Evolutionary conservation across 495 filamentous ascomycete genomes (phyloP).

Genomic region (Aspergillus asperescens): DNA sequence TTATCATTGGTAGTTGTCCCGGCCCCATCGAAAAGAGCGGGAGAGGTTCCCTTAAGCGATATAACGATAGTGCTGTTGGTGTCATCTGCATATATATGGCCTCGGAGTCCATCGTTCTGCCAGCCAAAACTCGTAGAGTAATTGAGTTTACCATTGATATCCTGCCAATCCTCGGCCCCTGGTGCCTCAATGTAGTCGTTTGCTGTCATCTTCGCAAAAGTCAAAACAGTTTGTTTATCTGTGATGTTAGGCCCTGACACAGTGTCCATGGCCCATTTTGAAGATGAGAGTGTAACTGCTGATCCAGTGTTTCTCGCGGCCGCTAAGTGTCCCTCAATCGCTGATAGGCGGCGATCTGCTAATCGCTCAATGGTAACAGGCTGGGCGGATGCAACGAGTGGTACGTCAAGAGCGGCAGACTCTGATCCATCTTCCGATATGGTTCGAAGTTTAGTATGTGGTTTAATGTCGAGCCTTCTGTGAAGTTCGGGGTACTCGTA

Average conservation of each 20-base stretch:
- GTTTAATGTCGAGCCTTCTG: slow-evolving; percentile 63
- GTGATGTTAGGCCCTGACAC: slow-evolving; percentile 75
- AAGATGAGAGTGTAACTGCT: slow-evolving; percentile 54
- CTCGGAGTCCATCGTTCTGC: slow-evolving; percentile 81
- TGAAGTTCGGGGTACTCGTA: slow-evolving; percentile 68
- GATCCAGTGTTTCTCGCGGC: slow-evolving; percentile 57
- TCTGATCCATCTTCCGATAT: slow-evolving; percentile 58
- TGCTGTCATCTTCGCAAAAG: slow-evolving; percentile 77
- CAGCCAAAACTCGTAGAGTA: slow-evolving; percentile 82
- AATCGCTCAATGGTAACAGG: slow-evolving; percentile 70
- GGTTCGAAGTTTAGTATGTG: slow-evolving; percentile 57
- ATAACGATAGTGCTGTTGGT: slow-evolving; percentile 83
- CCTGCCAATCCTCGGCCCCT: slow-evolving; percentile 72
- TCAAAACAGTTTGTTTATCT: slow-evolving; percentile 78
- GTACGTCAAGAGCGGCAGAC: slow-evolving; percentile 22
- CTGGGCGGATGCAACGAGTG: slow-evolving; percentile 53
- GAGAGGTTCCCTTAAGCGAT: slow-evolving; percentile 84
- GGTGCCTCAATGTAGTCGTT: slow-evolving; percentile 79
- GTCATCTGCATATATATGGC: slow-evolving; percentile 86
- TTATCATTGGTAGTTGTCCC: slow-evolving; percentile 97
- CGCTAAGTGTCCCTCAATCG: slow-evolving; percentile 70
- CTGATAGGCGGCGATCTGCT: slow-evolving; percentile 66
- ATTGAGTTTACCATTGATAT: slow-evolving; percentile 75
- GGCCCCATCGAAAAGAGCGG: slow-evolving; percentile 88
- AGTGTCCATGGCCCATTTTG: slow-evolving; percentile 80